Conservation (phyloP, 1,284 basidiomycete genomes). For the Cryptococcus depauperatus region DNA sequence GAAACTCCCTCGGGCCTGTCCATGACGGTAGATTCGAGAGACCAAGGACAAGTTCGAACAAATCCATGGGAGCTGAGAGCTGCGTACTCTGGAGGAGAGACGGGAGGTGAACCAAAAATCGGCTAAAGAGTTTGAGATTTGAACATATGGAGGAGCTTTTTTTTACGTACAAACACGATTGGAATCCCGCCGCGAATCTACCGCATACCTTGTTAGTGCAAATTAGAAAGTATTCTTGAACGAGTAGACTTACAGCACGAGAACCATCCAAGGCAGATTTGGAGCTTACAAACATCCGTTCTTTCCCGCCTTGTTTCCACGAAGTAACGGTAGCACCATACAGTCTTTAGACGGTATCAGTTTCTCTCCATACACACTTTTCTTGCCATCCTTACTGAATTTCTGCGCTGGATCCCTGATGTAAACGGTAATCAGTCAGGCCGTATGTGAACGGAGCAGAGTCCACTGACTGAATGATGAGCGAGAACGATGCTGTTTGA, state of each 20-base stretch:
- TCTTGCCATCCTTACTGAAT: constrained; percentile 47
- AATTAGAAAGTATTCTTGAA: constrained; percentile 1
- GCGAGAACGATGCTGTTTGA: constrained; percentile 36
- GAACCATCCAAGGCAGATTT: constrained; percentile 67
- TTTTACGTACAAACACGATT: constrained; percentile 33
- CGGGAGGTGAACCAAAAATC: constrained; percentile 66
- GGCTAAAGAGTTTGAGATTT: constrained; percentile 46
- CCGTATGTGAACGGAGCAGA: not conserved
- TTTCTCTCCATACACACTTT: not conserved
- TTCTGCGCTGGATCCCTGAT: constrained; percentile 61
- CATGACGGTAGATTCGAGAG: constrained; percentile 56
- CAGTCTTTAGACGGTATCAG: constrained; percentile 40
- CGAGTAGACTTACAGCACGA: constrained; percentile 48
- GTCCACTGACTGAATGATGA: constrained; percentile 28
- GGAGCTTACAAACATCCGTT: constrained; percentile 72
- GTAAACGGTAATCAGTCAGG: constrained; percentile 2
- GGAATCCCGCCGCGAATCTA: constrained; percentile 42
- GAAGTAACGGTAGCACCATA: constrained; percentile 65
- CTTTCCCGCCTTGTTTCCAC: constrained; percentile 49
- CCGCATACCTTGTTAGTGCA: no score
- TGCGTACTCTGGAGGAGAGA: constrained; percentile 50
- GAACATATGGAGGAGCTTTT: constrained; percentile 4
- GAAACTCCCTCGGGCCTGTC: constrained; percentile 65
- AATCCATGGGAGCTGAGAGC: constrained; percentile 75
- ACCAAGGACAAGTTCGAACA: constrained; percentile 65